Conservation (phyloP, 352 stramenopile species). For the Phytophthora melonis region DNA sequence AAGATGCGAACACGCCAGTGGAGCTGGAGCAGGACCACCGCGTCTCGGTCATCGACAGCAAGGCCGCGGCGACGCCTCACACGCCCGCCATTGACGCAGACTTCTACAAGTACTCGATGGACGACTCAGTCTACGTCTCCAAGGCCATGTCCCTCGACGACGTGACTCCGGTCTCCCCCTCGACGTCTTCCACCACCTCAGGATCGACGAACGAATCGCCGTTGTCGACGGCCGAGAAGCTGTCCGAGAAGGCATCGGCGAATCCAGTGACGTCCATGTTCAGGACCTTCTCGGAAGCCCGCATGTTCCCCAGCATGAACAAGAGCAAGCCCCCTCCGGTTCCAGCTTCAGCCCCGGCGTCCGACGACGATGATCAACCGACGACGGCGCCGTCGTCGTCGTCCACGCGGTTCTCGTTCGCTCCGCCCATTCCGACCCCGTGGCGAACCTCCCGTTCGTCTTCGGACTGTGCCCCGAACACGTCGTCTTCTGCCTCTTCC, state of each 20-base stretch:
- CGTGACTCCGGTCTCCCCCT: constrained; percentile 19
- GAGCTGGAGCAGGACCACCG: constrained; percentile 19
- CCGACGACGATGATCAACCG: constrained; percentile 18
- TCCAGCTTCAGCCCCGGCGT: constrained; percentile 19
- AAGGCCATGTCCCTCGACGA: constrained; percentile 10
- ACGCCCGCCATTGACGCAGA: constrained; percentile 49
- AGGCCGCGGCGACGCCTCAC: constrained; percentile 29
- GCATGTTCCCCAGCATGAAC: constrained; percentile 33
- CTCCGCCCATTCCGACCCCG: constrained; percentile 51
- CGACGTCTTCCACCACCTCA: constrained; percentile 34
- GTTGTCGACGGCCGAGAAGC: constrained; percentile 31
- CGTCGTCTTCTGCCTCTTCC: constrained; percentile 11
- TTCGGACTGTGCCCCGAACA: constrained; percentile 29
- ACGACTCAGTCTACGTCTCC: constrained; percentile 9
- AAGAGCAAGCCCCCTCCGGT: constrained; percentile 24
- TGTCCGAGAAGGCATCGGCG: constrained; percentile 18
- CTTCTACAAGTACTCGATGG: constrained; percentile 21
- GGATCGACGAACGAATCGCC: constrained; percentile 33
- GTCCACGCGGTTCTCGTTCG: constrained; percentile 48
- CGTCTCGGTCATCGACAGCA: constrained; percentile 12
- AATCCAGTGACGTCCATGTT: constrained; percentile 49
- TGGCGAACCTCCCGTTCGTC: constrained; percentile 54
- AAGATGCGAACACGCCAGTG: constrained; percentile 5
- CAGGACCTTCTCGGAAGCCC: constrained; percentile 44
- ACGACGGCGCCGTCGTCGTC: constrained; percentile 2